These are phyloP conservation scores for Carex scoparia DNA, from an alignment of 176 grass and related monocot species.

Conservation along the genomic window DNA sequence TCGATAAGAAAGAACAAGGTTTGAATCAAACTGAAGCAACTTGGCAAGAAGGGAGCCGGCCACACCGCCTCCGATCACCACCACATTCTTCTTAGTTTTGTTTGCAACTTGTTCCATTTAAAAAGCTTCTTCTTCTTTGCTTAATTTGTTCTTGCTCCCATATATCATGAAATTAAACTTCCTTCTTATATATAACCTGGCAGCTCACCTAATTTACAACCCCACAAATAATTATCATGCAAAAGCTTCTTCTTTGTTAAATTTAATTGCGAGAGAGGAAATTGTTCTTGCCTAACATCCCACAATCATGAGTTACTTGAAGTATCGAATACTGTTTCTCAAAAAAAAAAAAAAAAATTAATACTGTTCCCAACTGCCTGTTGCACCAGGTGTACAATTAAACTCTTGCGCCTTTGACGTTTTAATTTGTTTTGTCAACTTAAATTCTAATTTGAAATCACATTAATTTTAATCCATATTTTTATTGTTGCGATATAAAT, in stretches of 20 bases:
- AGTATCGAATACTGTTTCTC: too few species aligned
- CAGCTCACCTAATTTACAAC: too few species aligned
- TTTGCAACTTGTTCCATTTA: background rate
- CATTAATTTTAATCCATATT: too few species aligned
- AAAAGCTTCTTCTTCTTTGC: background rate
- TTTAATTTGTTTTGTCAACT: background rate
- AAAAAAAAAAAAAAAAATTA: background rate
- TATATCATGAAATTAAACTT: too few species aligned
- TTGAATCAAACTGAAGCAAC: conserved; percentile 47
- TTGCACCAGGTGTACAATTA: background rate
- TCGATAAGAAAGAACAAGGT: conserved; percentile 63
- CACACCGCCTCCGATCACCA: conserved; percentile 65
- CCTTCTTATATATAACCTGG: too few species aligned
- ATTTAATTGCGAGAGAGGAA: too few species aligned
- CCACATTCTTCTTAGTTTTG: conserved; percentile 30
- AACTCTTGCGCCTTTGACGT: background rate
- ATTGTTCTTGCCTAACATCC: background rate
- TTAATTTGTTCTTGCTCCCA: too few species aligned
- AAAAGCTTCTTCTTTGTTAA: too few species aligned
- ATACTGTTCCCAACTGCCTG: background rate
- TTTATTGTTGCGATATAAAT: too few species aligned
- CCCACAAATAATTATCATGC: too few species aligned
- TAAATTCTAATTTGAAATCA: background rate
- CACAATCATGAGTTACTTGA: too few species aligned
- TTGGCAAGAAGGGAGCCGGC: conserved; percentile 62